Percentiles rank a stretch among this genome's conserved stretches.
These are phyloP conservation scores for Halteria grandinella DNA, from an alignment of 73 alveolate species.

Conservation along the genomic window DNA sequence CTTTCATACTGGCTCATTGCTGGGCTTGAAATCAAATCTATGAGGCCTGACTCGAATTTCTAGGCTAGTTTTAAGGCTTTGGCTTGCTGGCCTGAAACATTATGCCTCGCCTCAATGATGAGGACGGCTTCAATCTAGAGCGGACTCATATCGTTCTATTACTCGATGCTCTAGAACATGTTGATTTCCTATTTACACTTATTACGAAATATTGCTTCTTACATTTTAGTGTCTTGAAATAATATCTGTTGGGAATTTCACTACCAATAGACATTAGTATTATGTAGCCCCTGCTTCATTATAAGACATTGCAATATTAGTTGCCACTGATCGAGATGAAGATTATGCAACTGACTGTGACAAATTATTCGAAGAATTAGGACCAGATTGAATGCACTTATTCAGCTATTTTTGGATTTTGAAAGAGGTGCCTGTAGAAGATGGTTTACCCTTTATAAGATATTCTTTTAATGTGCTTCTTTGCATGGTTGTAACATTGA, in stretches of 20 bases:
- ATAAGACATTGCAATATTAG: too few species aligned
- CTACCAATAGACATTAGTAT: too few species aligned
- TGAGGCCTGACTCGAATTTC: background rate
- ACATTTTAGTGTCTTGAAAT: constrained; percentile 1
- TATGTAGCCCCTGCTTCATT: too few species aligned
- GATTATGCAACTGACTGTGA: background rate
- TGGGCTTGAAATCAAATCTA: background rate
- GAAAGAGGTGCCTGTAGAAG: background rate
- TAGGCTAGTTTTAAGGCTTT: too few species aligned
- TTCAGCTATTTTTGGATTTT: constrained; percentile 24
- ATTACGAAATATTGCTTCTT: background rate
- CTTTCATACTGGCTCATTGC: constrained; percentile 5
- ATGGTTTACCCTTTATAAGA: background rate
- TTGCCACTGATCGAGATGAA: background rate
- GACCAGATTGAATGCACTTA: background rate
- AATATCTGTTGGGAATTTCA: too few species aligned
- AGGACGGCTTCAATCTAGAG: background rate
- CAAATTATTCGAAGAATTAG: background rate
- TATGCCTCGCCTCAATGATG: background rate
- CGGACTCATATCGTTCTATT: background rate
- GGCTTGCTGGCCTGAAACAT: too few species aligned
- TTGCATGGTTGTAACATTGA: background rate
- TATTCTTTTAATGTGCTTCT: background rate
- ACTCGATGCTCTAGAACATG: constrained; percentile 5
- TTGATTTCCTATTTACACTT: constrained; percentile 38